phyloP scores from a whole-genome alignment of 208 protist genomes.

The Leishmania braziliensis region DNA sequence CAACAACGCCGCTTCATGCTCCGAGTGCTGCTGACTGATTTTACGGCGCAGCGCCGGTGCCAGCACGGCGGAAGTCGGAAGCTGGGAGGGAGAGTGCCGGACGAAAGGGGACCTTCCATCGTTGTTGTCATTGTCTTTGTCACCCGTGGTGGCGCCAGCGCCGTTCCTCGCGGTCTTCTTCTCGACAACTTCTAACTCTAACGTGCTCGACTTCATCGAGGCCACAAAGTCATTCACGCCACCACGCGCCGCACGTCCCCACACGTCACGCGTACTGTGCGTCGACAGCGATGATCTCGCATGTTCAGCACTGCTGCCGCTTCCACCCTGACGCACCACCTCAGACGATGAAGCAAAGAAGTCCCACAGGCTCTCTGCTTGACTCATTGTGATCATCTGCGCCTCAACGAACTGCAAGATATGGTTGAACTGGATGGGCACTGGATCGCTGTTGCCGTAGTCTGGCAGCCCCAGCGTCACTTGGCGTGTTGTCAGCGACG shows the following conservation, averaged over 20 bases:
- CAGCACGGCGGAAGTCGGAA: constrained; percentile 27
- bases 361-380: constrained; percentile 76
- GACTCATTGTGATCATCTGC: constrained; percentile 74
- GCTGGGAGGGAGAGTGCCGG: constrained; percentile 13
- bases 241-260: neutral
- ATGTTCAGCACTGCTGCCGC: neutral
- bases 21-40: constrained; percentile 39
- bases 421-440: constrained; percentile 75
- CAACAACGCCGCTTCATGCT: constrained; percentile 19
- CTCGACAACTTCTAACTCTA: neutral
- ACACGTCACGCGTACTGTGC: neutral
- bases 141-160: neutral
- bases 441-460: constrained; percentile 43
- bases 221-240: neutral
- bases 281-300: neutral
- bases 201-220: neutral
- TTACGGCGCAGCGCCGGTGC: constrained; percentile 45
- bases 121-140: neutral
- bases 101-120: constrained; percentile 17
- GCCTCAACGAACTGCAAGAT: constrained; percentile 78
- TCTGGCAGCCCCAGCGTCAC: constrained; percentile 52
- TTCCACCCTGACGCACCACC: neutral
- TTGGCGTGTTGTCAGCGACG: constrained; percentile 63
- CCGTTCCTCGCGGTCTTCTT: neutral
- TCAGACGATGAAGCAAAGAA: constrained; percentile 45